Base-by-base conservation (phyloP, 225 moss, liverwort and hornwort species). In the Pleurozium schreberi region DNA sequence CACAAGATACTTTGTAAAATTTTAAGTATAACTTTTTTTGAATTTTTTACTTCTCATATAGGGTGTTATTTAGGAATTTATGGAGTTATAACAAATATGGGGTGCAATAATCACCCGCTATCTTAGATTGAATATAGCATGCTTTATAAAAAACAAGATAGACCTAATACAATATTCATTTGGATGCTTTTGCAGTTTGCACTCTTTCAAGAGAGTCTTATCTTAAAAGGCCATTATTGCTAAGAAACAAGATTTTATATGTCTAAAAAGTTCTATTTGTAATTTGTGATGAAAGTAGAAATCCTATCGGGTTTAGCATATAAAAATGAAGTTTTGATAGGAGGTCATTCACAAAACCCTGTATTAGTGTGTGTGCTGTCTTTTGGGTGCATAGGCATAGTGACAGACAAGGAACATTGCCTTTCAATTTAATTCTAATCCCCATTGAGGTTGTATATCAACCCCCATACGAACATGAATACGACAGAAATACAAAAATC, bases 1-100 rank as follows among this genome's bases (percentile, higher is more conserved):
- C 0, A 20, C 20, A 11, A 6, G 5, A 0, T 20, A 20, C 38
- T 38, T 3, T 36, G 38, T 3, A 18, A 36, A 10, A 65, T 10
- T 18, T 65, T 0, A 1, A 38, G 7, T 1, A 67, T 6, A 36
- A 10, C 10, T 38, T 3, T 38, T 34, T 38, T 20, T 0, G 2
- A 62, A 10, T 36, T 5, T 10, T 66, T 66, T 5, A 38, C 21
- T 38, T 67, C 68, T 2, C n/a, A n/a, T 2, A n/a, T 5, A 68
- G 0, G 4, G 12, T 13, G 7, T 13, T 40, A 69, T 69, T 4
- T 12, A 23, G 7, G 13, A 40, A n/a, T 69, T 69, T 69, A 69
- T n/a, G 5, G 7, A n/a, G 1, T 40, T 22, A 13, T 40, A 40
- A 69, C 12, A 23, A 69, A 4, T 4, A 67, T 30, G 38, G 3